phyloP scores from a whole-genome alignment of 73 alveolate genomes.

The Tetrahymena thermophila region DNA sequence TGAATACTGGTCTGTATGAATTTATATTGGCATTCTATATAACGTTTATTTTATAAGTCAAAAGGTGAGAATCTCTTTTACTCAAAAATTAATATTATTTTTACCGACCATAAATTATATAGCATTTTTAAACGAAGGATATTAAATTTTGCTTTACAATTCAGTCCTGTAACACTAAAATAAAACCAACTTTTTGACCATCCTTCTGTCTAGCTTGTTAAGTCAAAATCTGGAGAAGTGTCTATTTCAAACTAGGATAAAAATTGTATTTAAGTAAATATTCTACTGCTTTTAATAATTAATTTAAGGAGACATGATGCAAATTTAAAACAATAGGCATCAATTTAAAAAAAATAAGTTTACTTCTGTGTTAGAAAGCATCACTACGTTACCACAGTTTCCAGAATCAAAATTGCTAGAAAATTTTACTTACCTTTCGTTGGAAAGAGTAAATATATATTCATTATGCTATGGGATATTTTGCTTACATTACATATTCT shows the following conservation, averaged over 20 bases:
- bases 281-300: background rate
- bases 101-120: slow-evolving; percentile 12
- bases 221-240: background rate
- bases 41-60: background rate
- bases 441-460: background rate
- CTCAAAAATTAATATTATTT: background rate
- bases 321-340: background rate
- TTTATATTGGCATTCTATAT: background rate
- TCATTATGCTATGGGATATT: background rate
- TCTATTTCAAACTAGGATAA: background rate
- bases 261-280: background rate
- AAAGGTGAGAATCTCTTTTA: background rate
- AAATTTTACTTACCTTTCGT: background rate
- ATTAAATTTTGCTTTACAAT: background rate
- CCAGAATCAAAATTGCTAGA: background rate
- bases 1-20: background rate
- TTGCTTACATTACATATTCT: background rate
- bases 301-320: background rate
- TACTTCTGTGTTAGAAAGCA: background rate
- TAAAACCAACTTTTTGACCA: background rate
- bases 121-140: background rate
- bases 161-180: background rate
- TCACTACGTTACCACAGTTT: background rate
- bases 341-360: background rate
- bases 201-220: background rate